A percentile compares a stretch with the other conserved stretches of the same genome.
Evolutionary conservation across 2,329 filamentous ascomycete species (phyloP).

Genomic region (Furcasterigmium sp.): DNA sequence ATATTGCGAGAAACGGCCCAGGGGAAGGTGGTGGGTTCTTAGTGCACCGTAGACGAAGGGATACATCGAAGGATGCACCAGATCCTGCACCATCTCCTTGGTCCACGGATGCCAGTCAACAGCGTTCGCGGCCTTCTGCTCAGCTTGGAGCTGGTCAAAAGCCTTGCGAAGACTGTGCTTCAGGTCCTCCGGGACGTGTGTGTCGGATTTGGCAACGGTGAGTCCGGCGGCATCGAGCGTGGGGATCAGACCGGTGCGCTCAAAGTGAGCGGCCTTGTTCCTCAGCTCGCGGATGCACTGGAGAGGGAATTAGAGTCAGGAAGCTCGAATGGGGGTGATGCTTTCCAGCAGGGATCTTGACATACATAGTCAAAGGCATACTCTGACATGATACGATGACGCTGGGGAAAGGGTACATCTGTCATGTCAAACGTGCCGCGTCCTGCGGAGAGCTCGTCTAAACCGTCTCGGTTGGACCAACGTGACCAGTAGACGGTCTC

Average conservation of each 20-base stretch:
- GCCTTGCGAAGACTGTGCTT: slow-evolving; percentile 6
- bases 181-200: slow-evolving; percentile 7
- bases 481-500: neutral
- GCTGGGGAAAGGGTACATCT: no score
- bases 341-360: no score
- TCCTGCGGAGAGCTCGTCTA: neutral
- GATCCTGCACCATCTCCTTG: slow-evolving; percentile 43
- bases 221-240: slow-evolving; percentile 14
- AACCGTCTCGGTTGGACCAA: no score
- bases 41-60: neutral
- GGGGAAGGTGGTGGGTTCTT: neutral
- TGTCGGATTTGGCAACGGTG: slow-evolving; percentile 17
- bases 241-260: slow-evolving; percentile 28
- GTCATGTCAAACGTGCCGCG: neutral
- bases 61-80: slow-evolving; percentile 45
- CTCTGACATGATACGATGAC: neutral
- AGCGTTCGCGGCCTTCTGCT: slow-evolving; percentile 7
- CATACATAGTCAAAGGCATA: neutral
- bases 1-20: no score
- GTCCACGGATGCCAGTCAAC: slow-evolving; percentile 51
- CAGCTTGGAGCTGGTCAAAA: slow-evolving; percentile 11
- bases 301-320: neutral
- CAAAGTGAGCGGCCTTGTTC: slow-evolving; percentile 37
- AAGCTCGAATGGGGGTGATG: no score
- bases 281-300: slow-evolving; percentile 30